These are phyloP conservation scores for Podaxis carcinomalis DNA, from an alignment of 768 basidiomycete species.

Conservation along the genomic window DNA sequence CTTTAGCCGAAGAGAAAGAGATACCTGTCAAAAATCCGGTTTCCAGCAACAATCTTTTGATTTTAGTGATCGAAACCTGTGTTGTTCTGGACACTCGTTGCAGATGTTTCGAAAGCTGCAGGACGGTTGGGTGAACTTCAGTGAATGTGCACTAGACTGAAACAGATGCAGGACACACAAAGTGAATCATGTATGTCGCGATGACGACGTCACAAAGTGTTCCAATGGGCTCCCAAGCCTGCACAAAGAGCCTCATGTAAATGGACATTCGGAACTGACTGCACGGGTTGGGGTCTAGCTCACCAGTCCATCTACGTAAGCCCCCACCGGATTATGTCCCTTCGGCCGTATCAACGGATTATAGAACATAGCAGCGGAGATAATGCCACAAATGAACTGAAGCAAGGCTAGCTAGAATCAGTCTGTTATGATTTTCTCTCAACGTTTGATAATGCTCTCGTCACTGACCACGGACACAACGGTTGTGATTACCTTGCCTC, in stretches of 20 bases:
- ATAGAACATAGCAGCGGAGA: background rate
- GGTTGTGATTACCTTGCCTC: background rate
- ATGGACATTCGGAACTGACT: background rate
- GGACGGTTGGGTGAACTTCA: background rate
- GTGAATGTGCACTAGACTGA: background rate
- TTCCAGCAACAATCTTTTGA: slow-evolving; percentile 4
- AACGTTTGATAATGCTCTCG: background rate
- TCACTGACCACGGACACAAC: background rate
- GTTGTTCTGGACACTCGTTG: background rate
- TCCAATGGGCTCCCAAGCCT: background rate
- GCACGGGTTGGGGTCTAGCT: background rate
- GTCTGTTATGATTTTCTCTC: background rate
- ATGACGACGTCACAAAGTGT: background rate
- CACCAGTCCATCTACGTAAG: background rate
- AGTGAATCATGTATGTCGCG: slow-evolving; percentile 3
- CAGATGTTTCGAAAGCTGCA: background rate
- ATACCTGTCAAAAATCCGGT: slow-evolving; percentile 5
- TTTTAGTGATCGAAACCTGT: background rate
- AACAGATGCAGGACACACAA: background rate
- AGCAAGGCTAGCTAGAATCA: background rate
- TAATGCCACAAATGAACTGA: background rate
- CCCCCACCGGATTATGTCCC: background rate
- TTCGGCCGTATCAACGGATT: background rate
- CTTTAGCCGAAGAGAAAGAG: background rate
- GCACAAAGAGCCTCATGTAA: background rate